Percentiles rank a stretch among this genome's conserved stretches.
These are phyloP conservation scores for Rosellinia necatrix DNA, from an alignment of 2,329 filamentous ascomycete genomes.

Conservation along the genomic window DNA sequence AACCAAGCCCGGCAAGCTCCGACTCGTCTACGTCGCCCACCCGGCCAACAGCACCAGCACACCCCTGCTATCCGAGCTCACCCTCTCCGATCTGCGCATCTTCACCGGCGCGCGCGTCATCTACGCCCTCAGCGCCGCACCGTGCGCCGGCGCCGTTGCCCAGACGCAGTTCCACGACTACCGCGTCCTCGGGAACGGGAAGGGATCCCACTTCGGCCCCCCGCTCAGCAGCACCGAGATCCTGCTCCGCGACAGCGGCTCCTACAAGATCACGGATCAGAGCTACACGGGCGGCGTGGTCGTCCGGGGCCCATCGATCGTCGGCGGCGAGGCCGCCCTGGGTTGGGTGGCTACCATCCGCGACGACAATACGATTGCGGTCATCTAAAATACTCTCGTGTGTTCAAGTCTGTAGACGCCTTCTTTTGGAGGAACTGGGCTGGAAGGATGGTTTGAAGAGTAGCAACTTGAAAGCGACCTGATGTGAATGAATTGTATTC, in stretches of 20 bases:
- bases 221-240: slow-evolving; percentile 82
- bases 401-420: neutral
- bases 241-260: slow-evolving; percentile 66
- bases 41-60: slow-evolving; percentile 55
- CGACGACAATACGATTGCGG: slow-evolving; percentile 74
- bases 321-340: slow-evolving; percentile 64
- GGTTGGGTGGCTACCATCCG: slow-evolving; percentile 68
- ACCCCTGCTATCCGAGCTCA: slow-evolving; percentile 67
- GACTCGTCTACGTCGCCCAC: slow-evolving; percentile 80
- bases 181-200: slow-evolving; percentile 54
- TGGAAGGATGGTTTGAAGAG: neutral
- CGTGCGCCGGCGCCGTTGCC: slow-evolving; percentile 85
- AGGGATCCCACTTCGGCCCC: slow-evolving; percentile 74
- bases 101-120: slow-evolving; percentile 80
- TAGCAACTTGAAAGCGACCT: slow-evolving; percentile 3
- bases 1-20: slow-evolving; percentile 71
- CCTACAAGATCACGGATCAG: slow-evolving; percentile 67
- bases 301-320: slow-evolving; percentile 74
- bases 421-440: neutral
- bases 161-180: slow-evolving; percentile 93
- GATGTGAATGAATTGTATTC: slow-evolving; percentile 13
- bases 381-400: slow-evolving; percentile 39
- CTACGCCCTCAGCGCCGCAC: slow-evolving; percentile 80
- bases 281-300: slow-evolving; percentile 69
- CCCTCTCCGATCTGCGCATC: slow-evolving; percentile 80